These are phyloP conservation scores for Mucor saturninus DNA, from an alignment of 371 early-diverging fungal genomes.

Conservation along the genomic window DNA sequence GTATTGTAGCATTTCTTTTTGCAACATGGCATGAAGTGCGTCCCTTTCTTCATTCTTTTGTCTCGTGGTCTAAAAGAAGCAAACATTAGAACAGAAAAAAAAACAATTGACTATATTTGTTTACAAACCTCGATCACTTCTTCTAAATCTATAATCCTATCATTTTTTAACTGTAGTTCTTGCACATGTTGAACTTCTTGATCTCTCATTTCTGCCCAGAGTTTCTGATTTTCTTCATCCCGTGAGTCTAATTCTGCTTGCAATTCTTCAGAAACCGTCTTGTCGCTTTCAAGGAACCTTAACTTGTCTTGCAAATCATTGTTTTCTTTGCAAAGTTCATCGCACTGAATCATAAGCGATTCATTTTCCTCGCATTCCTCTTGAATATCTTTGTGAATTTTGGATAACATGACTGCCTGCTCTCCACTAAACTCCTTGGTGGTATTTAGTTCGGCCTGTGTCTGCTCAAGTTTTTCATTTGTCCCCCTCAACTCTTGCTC, in stretches of 20 bases:
- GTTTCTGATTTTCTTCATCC: slow-evolving; percentile 12
- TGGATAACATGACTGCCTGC: slow-evolving; percentile 48
- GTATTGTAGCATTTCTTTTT: slow-evolving; percentile 14
- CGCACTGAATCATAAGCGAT: slow-evolving; percentile 54
- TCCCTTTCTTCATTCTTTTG: slow-evolving; percentile 8
- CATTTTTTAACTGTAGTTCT: neutral
- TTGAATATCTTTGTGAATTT: slow-evolving; percentile 53
- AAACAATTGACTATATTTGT: neutral
- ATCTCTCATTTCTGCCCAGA: slow-evolving; percentile 7
- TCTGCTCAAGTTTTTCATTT: slow-evolving; percentile 12
- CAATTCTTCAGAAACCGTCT: slow-evolving; percentile 20
- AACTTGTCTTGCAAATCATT: slow-evolving; percentile 53
- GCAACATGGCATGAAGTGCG: neutral
- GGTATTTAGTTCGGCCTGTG: slow-evolving; percentile 58
- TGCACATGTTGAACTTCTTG: slow-evolving; percentile 7
- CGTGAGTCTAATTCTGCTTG: slow-evolving; percentile 18
- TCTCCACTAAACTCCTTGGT: slow-evolving; percentile 66
- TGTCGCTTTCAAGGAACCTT: slow-evolving; percentile 43
- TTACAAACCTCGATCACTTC: neutral
- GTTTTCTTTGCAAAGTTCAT: slow-evolving; percentile 41
- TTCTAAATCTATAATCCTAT: slow-evolving; percentile 6
- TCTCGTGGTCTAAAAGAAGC: neutral
- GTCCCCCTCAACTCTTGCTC: slow-evolving; percentile 67
- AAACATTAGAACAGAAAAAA: neutral
- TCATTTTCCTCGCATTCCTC: slow-evolving; percentile 51